Evolutionary conservation across 2,329 filamentous ascomycete species (phyloP).

Genomic region (Plenodomus tracheiphilus): DNA sequence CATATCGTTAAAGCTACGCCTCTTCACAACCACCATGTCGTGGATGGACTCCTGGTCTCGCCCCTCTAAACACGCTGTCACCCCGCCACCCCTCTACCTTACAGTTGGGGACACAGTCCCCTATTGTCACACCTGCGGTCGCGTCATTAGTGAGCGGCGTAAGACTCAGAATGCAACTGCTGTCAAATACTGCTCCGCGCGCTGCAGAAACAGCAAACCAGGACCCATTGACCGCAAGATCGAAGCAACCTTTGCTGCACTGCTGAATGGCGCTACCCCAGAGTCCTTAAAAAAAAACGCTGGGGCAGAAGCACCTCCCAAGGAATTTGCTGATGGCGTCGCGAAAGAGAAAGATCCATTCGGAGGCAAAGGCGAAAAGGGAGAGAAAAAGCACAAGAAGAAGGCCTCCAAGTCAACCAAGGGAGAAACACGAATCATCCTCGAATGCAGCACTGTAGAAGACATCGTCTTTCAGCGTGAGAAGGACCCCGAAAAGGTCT

Average conservation of each 20-base stretch:
- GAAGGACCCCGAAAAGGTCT: conserved; percentile 51
- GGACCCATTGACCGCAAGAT: conserved; percentile 56
- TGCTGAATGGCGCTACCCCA: conserved; percentile 41
- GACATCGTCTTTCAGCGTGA: conserved; percentile 53
- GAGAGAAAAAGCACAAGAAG: conserved; percentile 27
- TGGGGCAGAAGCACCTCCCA: conserved; percentile 1
- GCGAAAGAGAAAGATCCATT: conserved; percentile 2
- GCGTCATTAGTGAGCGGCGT: conserved; percentile 53
- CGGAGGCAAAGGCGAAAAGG: conserved; percentile 7
- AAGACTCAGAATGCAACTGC: conserved; percentile 38
- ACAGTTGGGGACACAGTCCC: conserved; percentile 52
- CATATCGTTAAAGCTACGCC: neutral
- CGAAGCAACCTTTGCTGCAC: conserved; percentile 53
- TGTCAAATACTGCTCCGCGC: conserved; percentile 61
- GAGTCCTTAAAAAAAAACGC: conserved; percentile 30
- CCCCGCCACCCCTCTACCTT: conserved; percentile 60
- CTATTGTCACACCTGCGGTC: conserved; percentile 62
- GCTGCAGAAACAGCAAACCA: conserved; percentile 58
- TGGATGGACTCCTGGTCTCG: conserved; percentile 57
- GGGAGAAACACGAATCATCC: conserved; percentile 55
- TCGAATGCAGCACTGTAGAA: conserved; percentile 57
- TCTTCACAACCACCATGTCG: conserved; percentile 40
- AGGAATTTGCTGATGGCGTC: neutral
- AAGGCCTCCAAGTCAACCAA: conserved; percentile 44
- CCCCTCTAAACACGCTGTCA: conserved; percentile 46